Base-by-base conservation (phyloP, 495 filamentous ascomycete genomes). In the Talaromyces stipitatus region DNA sequence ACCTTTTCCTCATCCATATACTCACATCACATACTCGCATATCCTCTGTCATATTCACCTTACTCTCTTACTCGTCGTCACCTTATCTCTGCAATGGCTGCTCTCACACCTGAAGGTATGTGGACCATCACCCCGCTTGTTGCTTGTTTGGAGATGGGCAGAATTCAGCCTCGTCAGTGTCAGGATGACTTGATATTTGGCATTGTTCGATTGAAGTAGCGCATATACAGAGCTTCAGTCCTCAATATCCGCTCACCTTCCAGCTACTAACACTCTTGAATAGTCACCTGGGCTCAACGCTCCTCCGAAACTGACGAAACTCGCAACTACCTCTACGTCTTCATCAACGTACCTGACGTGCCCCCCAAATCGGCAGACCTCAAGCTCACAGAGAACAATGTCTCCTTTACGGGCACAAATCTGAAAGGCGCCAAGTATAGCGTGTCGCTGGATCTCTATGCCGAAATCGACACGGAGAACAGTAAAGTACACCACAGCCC, bases 271-370 rank as follows among this genome's bases (percentile, higher is more conserved):
- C 45, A 48, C 36, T 6, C 18, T 5, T 24, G 20, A 50, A 56
- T 65, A 98, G 94, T 97, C 63, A 86, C 88, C 75, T 98, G 94
- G 94, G 92, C 94, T 28, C 94, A 98, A 78, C 92, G 94, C 78
- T 97, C 94, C 45, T 91, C 86, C 70, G 75, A 67, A 58, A 74
- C 77, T 59, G 95, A 97, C 20, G 67, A 85, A 33, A 82, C 85
- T 68, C 92, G 91, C 75, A 97, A 97, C 76, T 85, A 88, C 78
- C 77, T 97, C 78, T 94, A 89, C 78, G 84, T 97, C 53, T 95
- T 88, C 68, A 87, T 98, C 76, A 82, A 83, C 64, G 88, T 88
- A 30, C 78, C 90, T 60, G 92, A 98, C 70, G 86, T 96, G 29
- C 71, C 84, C 50, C 71, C 78, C 60, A 67, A 75, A 26, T 83